phyloP scores from a whole-genome alignment of 495 filamentous ascomycete species.

The Hyaloscypha finlandica region DNA sequence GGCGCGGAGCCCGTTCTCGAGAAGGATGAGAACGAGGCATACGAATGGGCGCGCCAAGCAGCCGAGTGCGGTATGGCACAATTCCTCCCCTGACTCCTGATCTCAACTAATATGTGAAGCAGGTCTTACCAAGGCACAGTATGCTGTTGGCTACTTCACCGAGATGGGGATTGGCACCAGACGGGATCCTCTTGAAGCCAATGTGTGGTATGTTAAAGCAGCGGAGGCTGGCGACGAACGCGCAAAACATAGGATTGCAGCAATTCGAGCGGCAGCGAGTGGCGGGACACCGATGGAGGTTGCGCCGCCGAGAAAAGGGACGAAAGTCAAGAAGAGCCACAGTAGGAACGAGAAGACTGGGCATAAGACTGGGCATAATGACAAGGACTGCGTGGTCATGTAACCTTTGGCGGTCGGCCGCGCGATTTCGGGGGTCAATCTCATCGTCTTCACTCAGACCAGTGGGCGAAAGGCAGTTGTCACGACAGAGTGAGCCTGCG shows the following conservation, averaged over 20 bases:
- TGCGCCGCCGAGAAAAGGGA: conserved; percentile 44
- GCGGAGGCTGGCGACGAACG: conserved; percentile 90
- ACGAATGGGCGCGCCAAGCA: conserved; percentile 89
- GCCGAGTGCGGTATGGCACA: conserved; percentile 72
- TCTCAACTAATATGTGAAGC: conserved; percentile 16
- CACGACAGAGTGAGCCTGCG: not conserved
- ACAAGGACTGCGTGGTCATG: conserved; percentile 61
- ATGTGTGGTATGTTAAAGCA: conserved; percentile 97
- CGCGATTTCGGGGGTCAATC: no score
- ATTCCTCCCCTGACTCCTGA: conserved; percentile 27
- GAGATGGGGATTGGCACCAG: conserved; percentile 98
- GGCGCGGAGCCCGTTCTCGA: conserved; percentile 91
- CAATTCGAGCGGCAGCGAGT: conserved; percentile 82
- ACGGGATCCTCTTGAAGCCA: conserved; percentile 89
- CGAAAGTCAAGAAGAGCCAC: conserved; percentile 51
- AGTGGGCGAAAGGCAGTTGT: not conserved
- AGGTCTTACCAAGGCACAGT: conserved; percentile 93
- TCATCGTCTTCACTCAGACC: not conserved
- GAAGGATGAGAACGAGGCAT: conserved; percentile 94
- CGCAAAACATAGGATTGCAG: conserved; percentile 80
- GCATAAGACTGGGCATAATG: conserved; percentile 22
- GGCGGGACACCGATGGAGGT: conserved; percentile 62
- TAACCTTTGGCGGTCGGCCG: conserved; percentile 34
- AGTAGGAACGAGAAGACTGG: conserved; percentile 29
- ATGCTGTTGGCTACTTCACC: conserved; percentile 95